These are phyloP conservation scores for Ramaria rubella DNA, from an alignment of 768 basidiomycete species.

Conservation along the genomic window DNA sequence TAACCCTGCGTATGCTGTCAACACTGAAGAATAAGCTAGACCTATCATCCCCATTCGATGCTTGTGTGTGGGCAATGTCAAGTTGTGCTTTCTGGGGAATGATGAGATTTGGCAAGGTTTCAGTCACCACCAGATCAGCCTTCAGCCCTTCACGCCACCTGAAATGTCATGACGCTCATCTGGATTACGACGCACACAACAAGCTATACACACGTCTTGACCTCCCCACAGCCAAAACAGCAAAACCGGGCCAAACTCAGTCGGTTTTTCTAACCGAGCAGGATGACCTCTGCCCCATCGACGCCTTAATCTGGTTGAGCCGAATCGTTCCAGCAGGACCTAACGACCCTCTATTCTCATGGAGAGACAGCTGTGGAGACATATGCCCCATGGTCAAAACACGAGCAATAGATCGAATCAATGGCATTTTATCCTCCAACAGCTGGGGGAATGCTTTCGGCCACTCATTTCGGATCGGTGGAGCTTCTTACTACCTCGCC, in stretches of 20 bases:
- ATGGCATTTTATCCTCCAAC: too few relatives aligned
- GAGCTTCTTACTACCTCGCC: too few relatives aligned
- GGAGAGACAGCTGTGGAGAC: background rate
- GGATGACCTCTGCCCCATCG: background rate
- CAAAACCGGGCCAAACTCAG: background rate
- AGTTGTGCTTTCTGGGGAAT: conserved; percentile 17
- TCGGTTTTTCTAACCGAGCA: too few relatives aligned
- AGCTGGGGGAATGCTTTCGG: too few relatives aligned
- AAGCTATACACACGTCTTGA: background rate
- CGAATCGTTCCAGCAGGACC: background rate
- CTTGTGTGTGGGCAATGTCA: conserved; percentile 33
- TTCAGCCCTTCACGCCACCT: too few relatives aligned
- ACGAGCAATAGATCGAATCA: background rate
- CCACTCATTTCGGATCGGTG: too few relatives aligned
- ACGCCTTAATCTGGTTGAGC: too few relatives aligned
- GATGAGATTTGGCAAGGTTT: too few relatives aligned
- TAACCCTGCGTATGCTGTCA: conserved; percentile 29
- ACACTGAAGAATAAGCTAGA: conserved; percentile 18
- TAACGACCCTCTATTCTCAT: background rate
- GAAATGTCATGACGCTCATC: conserved; percentile 6
- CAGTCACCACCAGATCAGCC: too few relatives aligned
- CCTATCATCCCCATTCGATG: conserved; percentile 30
- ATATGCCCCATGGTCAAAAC: background rate
- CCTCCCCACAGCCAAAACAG: background rate
- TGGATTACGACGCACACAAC: conserved; percentile 21